These are phyloP conservation scores for Setomelanomma holmii DNA, from an alignment of 2,329 filamentous ascomycete genomes.

Conservation along the genomic window DNA sequence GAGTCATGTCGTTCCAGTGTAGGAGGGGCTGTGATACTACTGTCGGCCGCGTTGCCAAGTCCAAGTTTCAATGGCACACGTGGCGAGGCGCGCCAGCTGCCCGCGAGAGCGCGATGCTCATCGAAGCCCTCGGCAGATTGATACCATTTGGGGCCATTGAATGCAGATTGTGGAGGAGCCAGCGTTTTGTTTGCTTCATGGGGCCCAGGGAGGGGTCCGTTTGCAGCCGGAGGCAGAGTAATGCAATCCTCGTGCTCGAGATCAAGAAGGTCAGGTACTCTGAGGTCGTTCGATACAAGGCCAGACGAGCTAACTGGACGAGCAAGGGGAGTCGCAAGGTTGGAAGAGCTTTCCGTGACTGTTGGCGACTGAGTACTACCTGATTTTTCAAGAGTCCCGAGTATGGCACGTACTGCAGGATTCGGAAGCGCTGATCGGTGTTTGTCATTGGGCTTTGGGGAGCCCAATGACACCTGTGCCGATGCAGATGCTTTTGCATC, in stretches of 20 bases:
- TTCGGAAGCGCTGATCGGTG: constrained; percentile 27
- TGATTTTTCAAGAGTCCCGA: constrained; percentile 40
- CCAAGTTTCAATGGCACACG: constrained; percentile 60
- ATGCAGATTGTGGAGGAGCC: constrained; percentile 22
- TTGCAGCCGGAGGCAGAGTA: constrained; percentile 45
- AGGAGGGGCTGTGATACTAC: constrained; percentile 37
- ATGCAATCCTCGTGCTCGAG: constrained; percentile 47
- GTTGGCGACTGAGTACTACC: constrained; percentile 34
- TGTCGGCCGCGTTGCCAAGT: constrained; percentile 46
- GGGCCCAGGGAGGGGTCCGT: constrained; percentile 26
- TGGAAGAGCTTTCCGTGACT: constrained; percentile 58
- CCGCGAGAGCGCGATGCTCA: constrained; percentile 46
- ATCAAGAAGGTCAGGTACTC: constrained; percentile 37
- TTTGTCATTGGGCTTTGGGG: constrained; percentile 29
- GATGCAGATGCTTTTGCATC: too few relatives aligned
- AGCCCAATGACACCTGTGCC: too few relatives aligned
- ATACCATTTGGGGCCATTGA: constrained; percentile 44
- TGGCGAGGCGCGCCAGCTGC: constrained; percentile 58
- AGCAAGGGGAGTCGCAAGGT: constrained; percentile 63
- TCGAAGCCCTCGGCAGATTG: constrained; percentile 44
- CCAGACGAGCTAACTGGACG: constrained; percentile 45
- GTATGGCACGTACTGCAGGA: constrained; percentile 43
- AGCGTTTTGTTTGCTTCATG: constrained; percentile 15
- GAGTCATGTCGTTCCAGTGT: constrained; percentile 61
- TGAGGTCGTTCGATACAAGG: constrained; percentile 3